phyloP scores from a whole-genome alignment of 163 green algal species.

The Chlamydomonas reinhardtii region DNA sequence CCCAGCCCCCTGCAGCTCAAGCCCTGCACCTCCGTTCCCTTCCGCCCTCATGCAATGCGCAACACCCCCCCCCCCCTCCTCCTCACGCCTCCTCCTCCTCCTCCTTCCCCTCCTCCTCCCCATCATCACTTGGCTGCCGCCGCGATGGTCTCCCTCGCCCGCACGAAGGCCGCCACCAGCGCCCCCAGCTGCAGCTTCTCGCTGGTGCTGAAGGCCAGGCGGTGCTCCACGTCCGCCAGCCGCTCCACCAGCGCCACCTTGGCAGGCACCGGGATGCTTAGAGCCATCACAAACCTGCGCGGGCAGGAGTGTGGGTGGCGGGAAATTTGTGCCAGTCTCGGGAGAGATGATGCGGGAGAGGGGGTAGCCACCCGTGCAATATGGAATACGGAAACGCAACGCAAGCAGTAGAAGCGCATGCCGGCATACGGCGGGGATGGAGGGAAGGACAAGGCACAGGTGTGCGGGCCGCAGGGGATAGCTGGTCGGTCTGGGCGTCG shows the following conservation, averaged over 20 bases:
- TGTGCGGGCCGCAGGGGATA: no score
- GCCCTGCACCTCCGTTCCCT: no score
- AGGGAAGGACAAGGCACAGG: no score
- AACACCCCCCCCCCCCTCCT: neutral
- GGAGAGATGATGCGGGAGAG: no score
- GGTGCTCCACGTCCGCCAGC: constrained; percentile 92
- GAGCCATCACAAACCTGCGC: constrained; percentile 81
- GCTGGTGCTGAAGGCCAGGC: constrained; percentile 87
- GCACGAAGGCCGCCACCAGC: constrained; percentile 87
- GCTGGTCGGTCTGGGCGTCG: no score
- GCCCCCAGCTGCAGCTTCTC: constrained; percentile 93
- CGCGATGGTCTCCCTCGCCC: constrained; percentile 81
- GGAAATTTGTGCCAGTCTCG: no score
- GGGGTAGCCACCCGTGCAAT: no score
- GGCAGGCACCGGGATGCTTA: constrained; percentile 81
- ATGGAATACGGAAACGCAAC: no score
- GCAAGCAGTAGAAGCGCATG: no score
- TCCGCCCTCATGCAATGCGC: neutral
- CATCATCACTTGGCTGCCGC: constrained; percentile 43
- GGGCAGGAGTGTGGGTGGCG: neutral
- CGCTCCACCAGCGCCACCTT: constrained; percentile 81
- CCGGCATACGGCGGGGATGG: no score
- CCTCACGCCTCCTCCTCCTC: neutral
- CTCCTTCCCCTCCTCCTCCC: neutral
- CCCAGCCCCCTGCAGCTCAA: no score